Evolutionary conservation across 192 early-diverging fungal species (phyloP).

Genomic region (Coemansia sp.): DNA sequence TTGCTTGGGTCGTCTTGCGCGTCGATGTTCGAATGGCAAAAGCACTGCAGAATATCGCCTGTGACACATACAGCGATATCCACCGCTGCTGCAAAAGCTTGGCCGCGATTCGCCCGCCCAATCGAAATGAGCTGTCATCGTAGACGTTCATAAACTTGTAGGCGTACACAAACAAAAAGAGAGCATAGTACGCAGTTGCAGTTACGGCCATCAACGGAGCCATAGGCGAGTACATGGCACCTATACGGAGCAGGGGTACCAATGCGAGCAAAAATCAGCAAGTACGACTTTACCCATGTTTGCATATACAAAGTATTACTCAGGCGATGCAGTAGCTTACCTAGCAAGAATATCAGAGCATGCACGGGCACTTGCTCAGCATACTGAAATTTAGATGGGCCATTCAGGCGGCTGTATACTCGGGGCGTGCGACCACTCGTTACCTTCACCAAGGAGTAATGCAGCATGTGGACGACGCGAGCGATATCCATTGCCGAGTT

Average conservation of each 20-base stretch:
- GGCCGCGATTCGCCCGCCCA: slow-evolving; percentile 13
- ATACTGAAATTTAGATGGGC: slow-evolving; percentile 9
- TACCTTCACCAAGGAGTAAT: background rate
- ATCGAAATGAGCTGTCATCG: slow-evolving; percentile 4
- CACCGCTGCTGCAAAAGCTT: slow-evolving; percentile 13
- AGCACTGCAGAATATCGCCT: background rate
- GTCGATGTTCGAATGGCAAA: slow-evolving; percentile 14
- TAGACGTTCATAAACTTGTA: slow-evolving; percentile 26
- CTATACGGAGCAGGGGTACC: background rate
- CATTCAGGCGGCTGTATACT: background rate
- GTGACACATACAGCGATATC: slow-evolving; percentile 8
- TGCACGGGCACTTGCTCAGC: slow-evolving; percentile 7
- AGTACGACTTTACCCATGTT: too few relatives aligned
- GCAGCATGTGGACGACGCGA: slow-evolving; percentile 2
- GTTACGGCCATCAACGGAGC: slow-evolving; percentile 16
- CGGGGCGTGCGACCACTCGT: slow-evolving; percentile 9
- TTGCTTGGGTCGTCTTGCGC: background rate
- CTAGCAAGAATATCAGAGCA: slow-evolving; percentile 8
- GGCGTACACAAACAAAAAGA: slow-evolving; percentile 1
- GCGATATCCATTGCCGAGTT: slow-evolving; percentile 8
- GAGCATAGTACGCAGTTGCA: background rate
- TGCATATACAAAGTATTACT: too few relatives aligned
- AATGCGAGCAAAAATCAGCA: background rate
- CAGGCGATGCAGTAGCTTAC: background rate
- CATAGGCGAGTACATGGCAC: slow-evolving; percentile 13